Percentiles rank a stretch among this genome's conserved stretches.
Evolutionary conservation across 805 yeast species (phyloP).

Genomic region (Lipomyces kockii): DNA sequence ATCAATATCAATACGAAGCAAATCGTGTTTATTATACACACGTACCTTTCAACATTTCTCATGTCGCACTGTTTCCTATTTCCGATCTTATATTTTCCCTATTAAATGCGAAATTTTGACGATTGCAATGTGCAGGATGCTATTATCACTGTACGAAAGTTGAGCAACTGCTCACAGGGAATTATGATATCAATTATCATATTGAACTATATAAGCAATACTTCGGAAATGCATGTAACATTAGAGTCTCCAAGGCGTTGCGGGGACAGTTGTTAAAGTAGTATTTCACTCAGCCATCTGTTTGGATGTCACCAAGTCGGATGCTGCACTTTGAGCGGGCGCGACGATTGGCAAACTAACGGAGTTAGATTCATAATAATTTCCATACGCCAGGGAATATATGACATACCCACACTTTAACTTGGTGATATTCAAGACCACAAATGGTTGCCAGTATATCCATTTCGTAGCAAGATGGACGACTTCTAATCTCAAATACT

Average conservation of each 20-base stretch:
- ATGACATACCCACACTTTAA: conserved; percentile 5
- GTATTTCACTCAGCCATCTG: background rate
- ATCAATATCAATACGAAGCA: too few species aligned
- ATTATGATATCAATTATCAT: too few species aligned
- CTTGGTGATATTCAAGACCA: conserved; percentile 4
- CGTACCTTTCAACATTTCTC: too few species aligned
- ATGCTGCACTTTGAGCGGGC: background rate
- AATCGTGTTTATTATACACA: too few species aligned
- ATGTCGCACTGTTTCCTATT: too few species aligned
- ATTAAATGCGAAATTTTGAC: too few species aligned
- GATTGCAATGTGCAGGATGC: too few species aligned
- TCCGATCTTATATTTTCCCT: too few species aligned
- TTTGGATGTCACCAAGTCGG: background rate
- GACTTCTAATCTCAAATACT: background rate
- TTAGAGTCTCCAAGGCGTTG: background rate
- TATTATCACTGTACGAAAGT: background rate
- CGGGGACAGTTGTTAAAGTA: background rate
- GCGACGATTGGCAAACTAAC: background rate
- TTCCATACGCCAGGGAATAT: background rate
- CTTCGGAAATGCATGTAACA: too few species aligned
- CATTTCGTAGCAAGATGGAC: conserved; percentile 1
- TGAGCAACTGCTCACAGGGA: background rate
- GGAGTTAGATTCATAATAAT: background rate
- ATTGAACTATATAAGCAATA: background rate
- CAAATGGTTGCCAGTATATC: background rate